Conservation (phyloP, 306 rosid genomes). For the Senna siamea region DNA sequence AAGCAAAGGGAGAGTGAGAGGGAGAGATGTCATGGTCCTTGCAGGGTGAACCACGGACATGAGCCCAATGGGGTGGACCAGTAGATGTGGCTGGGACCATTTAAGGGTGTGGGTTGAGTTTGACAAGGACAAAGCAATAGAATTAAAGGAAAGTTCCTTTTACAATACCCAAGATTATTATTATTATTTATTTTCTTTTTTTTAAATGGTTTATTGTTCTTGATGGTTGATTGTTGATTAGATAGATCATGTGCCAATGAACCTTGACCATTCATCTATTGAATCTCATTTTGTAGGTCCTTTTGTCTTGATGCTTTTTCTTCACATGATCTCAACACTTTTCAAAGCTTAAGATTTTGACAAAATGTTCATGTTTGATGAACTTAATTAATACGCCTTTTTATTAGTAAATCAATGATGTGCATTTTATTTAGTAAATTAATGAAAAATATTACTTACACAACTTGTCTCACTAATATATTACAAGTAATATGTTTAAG, state of each 20-base stretch:
- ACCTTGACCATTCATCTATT: not conserved
- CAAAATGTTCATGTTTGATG: not conserved
- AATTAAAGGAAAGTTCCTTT: too few species aligned
- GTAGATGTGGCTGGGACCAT: conserved; percentile 55
- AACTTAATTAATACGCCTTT: not conserved
- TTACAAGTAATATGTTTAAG: too few species aligned
- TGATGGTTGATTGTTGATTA: not conserved
- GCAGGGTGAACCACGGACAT: conserved; percentile 91
- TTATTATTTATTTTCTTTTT: too few species aligned
- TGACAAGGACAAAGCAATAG: too few species aligned
- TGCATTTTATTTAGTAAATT: too few species aligned
- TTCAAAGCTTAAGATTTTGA: not conserved
- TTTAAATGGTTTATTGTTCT: not conserved
- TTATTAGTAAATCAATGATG: too few species aligned
- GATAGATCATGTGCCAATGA: not conserved
- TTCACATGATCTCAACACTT: not conserved
- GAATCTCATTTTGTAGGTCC: not conserved
- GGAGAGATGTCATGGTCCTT: conserved; percentile 54
- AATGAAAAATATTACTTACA: too few species aligned
- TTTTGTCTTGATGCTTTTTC: not conserved
- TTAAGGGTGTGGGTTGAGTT: conserved; percentile 15
- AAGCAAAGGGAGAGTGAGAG: conserved; percentile 1
- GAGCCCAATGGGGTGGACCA: conserved; percentile 52
- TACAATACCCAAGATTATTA: too few species aligned
- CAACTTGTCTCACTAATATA: too few species aligned